Evolutionary conservation across 768 basidiomycete genomes (phyloP).

Genomic region (Nidularia pulvinata): DNA sequence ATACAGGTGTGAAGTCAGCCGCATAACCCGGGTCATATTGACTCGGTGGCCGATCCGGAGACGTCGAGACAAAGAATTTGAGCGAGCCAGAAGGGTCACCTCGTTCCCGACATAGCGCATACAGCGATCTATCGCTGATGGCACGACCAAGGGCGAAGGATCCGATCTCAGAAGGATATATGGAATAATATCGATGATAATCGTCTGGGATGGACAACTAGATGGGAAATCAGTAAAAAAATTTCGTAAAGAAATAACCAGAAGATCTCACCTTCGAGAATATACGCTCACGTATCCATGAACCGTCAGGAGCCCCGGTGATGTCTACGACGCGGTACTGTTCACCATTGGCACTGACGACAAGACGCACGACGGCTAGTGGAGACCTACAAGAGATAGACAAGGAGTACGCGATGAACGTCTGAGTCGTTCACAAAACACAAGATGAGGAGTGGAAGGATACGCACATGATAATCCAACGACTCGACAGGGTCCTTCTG

Average conservation of each 20-base stretch:
- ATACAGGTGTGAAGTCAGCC: conserved; percentile 6
- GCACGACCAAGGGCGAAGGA: conserved; percentile 38
- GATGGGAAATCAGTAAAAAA: background rate
- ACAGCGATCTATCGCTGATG: conserved; percentile 36
- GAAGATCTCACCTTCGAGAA: conserved; percentile 33
- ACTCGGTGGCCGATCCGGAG: conserved; percentile 36
- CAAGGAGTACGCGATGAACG: background rate
- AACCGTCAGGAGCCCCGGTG: conserved; percentile 41
- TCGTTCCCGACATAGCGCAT: conserved; percentile 37
- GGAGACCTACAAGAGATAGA: conserved; percentile 4
- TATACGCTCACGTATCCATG: conserved; percentile 42
- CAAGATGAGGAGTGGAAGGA: background rate
- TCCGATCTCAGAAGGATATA: conserved; percentile 49
- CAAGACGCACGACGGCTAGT: conserved; percentile 37
- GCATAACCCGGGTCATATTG: conserved; percentile 14
- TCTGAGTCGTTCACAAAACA: background rate
- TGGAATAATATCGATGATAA: conserved; percentile 31
- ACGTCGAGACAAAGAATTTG: conserved; percentile 50
- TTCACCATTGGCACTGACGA: conserved; percentile 49
- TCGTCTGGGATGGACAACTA: conserved; percentile 46
- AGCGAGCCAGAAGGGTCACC: conserved; percentile 47
- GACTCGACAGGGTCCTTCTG: background rate
- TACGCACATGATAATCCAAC: conserved; percentile 3
- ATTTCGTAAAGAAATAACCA: background rate
- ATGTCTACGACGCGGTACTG: conserved; percentile 49